Conservation (phyloP, 805 yeast genomes). For the Tetrapisispora nanseiensis region DNA sequence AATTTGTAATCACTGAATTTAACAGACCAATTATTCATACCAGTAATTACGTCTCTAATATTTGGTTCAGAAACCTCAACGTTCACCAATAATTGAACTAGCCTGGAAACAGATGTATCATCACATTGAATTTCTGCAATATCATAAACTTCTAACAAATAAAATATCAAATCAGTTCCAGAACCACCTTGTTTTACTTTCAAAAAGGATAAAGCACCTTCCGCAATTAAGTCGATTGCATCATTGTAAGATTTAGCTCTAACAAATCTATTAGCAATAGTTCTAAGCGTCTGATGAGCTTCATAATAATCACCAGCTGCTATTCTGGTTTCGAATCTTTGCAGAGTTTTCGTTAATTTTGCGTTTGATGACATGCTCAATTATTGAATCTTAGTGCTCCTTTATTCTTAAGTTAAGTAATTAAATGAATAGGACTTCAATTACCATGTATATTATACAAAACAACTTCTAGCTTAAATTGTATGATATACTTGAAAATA, state of each 20-base stretch:
- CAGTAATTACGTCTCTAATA: slow-evolving; percentile 56
- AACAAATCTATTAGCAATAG: slow-evolving; percentile 78
- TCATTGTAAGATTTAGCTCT: slow-evolving; percentile 55
- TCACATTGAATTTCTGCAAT: slow-evolving; percentile 37
- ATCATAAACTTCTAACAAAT: slow-evolving; percentile 61
- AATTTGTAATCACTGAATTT: slow-evolving; percentile 39
- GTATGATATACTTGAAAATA: no score
- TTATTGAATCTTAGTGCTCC: neutral
- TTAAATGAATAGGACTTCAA: no score
- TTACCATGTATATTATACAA: no score
- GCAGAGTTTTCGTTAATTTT: slow-evolving; percentile 50
- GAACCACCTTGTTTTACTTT: slow-evolving; percentile 68
- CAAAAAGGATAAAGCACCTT: slow-evolving; percentile 60
- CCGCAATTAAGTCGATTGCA: slow-evolving; percentile 64
- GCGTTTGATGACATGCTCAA: slow-evolving; percentile 5
- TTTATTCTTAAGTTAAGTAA: no score
- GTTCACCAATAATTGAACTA: slow-evolving; percentile 39
- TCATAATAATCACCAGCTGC: slow-evolving; percentile 75
- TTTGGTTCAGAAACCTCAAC: slow-evolving; percentile 47
- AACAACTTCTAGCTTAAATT: no score
- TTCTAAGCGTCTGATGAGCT: slow-evolving; percentile 89
- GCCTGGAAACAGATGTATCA: slow-evolving; percentile 36
- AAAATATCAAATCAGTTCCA: slow-evolving; percentile 65
- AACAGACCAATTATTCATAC: slow-evolving; percentile 56
- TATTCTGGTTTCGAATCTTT: slow-evolving; percentile 58